Percentiles rank a stretch among this genome's conserved stretches.
These are phyloP conservation scores for Lathyrus tuberosus DNA, from an alignment of 306 rosid genomes.

Conservation along the genomic window DNA sequence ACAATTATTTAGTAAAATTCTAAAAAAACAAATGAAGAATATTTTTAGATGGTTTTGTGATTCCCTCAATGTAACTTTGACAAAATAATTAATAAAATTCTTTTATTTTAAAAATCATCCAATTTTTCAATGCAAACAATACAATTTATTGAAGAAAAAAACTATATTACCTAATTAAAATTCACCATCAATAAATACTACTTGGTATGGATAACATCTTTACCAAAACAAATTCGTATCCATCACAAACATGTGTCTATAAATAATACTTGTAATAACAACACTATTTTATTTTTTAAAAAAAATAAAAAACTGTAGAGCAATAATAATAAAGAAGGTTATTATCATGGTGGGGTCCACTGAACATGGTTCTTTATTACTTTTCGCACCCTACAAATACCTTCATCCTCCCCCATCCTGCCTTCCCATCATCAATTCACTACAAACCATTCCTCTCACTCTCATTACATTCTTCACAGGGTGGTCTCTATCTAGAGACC, in stretches of 20 bases:
- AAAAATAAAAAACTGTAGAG: constrained; percentile 17
- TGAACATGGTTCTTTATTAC: constrained; percentile 67
- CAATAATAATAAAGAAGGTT: constrained; percentile 19
- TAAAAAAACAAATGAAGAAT: too few relatives aligned
- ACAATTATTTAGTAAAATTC: too few relatives aligned
- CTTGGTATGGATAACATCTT: too few relatives aligned
- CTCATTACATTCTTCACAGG: background rate
- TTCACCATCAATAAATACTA: too few relatives aligned
- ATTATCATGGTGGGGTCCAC: constrained; percentile 68
- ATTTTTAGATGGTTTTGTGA: too few relatives aligned
- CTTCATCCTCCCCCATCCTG: constrained; percentile 43
- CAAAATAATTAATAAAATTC: too few relatives aligned
- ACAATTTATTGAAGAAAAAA: too few relatives aligned
- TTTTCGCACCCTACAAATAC: constrained; percentile 74
- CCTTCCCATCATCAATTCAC: constrained; percentile 48
- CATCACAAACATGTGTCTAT: constrained; percentile 24
- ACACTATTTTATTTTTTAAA: background rate
- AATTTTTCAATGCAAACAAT: too few relatives aligned
- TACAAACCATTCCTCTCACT: constrained; percentile 38
- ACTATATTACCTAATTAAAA: too few relatives aligned
- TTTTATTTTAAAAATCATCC: too few relatives aligned
- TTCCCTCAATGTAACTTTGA: too few relatives aligned
- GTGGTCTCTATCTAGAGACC: constrained; percentile 58
- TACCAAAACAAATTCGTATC: background rate
- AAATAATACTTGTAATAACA: background rate